These are phyloP conservation scores for Peniophora sp. DNA, from an alignment of 1,284 basidiomycete species.

Conservation along the genomic window DNA sequence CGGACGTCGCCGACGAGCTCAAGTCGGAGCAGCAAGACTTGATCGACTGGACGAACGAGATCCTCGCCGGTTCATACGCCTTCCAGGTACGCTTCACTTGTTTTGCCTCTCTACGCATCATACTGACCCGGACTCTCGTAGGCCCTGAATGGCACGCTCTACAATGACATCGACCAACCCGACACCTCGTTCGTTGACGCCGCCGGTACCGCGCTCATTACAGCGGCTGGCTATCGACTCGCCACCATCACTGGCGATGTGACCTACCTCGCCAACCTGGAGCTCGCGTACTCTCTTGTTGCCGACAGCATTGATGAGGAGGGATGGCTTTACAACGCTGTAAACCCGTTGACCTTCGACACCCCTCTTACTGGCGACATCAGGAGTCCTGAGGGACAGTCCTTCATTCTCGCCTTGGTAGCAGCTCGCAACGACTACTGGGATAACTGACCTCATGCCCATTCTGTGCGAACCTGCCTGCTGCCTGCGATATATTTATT, in stretches of 20 bases:
- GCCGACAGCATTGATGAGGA: conserved; percentile 28
- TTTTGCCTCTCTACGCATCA: background rate
- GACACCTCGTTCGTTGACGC: conserved; percentile 36
- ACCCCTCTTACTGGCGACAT: conserved; percentile 29
- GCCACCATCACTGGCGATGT: conserved; percentile 22
- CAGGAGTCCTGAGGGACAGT: conserved; percentile 52
- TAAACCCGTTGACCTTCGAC: conserved; percentile 54
- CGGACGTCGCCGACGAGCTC: conserved; percentile 30
- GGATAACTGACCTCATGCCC: too few relatives aligned
- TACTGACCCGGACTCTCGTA: conserved; percentile 9
- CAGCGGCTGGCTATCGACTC: conserved; percentile 38
- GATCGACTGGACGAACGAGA: conserved; percentile 50
- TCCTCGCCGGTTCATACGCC: conserved; percentile 41
- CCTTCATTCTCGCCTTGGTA: conserved; percentile 60
- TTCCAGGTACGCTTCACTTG: conserved; percentile 29
- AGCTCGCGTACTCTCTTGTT: conserved; percentile 30
- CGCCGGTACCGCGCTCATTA: conserved; percentile 43
- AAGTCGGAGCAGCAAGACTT: conserved; percentile 38
- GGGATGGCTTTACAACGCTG: conserved; percentile 54
- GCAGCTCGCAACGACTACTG: conserved; percentile 34
- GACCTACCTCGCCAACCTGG: conserved; percentile 31
- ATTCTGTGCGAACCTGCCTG: too few relatives aligned
- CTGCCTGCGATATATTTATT: too few relatives aligned
- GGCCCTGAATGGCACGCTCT: conserved; percentile 33
- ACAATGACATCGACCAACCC: conserved; percentile 44